Conservation (phyloP, 225 moss, liverwort and hornwort species). For the Pseudoscleropodium purum region DNA sequence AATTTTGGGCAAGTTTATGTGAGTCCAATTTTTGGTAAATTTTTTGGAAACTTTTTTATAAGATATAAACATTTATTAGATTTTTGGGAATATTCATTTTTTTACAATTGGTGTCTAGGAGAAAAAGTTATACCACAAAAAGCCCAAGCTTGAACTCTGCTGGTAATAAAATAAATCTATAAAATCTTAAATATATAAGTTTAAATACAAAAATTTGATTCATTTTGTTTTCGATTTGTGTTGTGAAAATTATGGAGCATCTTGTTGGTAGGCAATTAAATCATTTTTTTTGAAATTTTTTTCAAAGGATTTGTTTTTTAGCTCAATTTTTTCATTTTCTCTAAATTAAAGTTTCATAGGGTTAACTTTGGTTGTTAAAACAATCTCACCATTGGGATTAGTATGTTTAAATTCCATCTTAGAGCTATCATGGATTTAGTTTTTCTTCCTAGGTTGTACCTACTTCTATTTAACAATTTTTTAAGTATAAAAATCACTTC, state of each 20-base stretch:
- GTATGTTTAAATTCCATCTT: background rate
- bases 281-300: rapidly evolving
- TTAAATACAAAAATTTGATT: rapidly evolving
- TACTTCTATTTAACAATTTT: background rate
- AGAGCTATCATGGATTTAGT: rapidly evolving
- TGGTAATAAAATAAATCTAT: rapidly evolving
- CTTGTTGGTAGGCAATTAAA: rapidly evolving
- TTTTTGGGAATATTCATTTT: background rate
- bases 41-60: too few species aligned
- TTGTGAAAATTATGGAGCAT: background rate
- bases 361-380: too few species aligned
- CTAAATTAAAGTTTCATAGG: background rate
- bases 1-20: background rate
- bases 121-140: background rate
- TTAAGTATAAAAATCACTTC: background rate
- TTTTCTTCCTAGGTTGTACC: rapidly evolving
- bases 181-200: background rate
- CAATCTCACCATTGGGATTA: background rate
- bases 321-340: background rate
- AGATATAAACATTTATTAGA: background rate
- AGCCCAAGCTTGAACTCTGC: rapidly evolving
- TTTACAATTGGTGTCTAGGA: rapidly evolving
- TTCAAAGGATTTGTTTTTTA: rapidly evolving
- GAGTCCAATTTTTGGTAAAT: background rate
- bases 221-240: background rate